A percentile compares a stretch with the other conserved stretches of the same genome.
Evolutionary conservation across 495 filamentous ascomycete genomes (phyloP).

Genomic region (Penicillium psychrofluorescens): DNA sequence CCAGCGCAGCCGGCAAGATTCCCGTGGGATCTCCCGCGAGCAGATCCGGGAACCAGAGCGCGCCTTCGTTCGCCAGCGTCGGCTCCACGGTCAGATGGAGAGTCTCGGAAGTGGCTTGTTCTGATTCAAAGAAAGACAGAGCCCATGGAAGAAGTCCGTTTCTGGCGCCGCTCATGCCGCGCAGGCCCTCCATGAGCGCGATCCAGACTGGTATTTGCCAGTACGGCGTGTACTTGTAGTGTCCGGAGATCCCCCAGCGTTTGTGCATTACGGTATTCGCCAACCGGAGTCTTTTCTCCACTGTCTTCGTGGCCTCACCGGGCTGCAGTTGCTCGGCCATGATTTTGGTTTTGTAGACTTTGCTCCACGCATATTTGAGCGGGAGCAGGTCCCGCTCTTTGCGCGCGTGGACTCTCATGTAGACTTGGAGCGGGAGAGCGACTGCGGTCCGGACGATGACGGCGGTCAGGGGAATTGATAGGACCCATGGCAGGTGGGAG

Average conservation of each 20-base stretch:
- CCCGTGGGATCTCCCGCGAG: conserved; percentile 59
- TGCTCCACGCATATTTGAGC: conserved; percentile 42
- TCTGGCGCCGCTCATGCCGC: conserved; percentile 54
- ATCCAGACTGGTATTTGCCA: conserved; percentile 64
- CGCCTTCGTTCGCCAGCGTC: conserved; percentile 58
- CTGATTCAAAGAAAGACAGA: conserved; percentile 11
- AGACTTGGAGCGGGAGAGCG: conserved; percentile 53
- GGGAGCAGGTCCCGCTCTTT: conserved; percentile 42
- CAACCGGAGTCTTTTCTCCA: neutral
- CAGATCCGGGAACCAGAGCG: conserved; percentile 77
- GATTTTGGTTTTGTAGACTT: conserved; percentile 15
- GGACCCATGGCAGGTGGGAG: conserved; percentile 60
- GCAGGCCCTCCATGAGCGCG: conserved; percentile 56
- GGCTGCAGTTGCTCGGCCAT: neutral
- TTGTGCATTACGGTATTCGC: conserved; percentile 20
- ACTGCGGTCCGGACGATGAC: conserved; percentile 51
- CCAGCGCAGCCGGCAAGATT: conserved; percentile 55
- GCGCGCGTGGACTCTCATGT: conserved; percentile 31
- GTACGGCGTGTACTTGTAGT: conserved; percentile 38
- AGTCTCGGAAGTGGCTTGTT: neutral
- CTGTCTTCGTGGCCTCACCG: conserved; percentile 11
- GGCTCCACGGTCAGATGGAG: conserved; percentile 39
- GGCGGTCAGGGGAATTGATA: conserved; percentile 64
- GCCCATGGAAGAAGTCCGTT: conserved; percentile 45
- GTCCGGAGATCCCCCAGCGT: conserved; percentile 35